Conservation (phyloP, 345 rosid genomes). For the Salix koriyanagi region DNA sequence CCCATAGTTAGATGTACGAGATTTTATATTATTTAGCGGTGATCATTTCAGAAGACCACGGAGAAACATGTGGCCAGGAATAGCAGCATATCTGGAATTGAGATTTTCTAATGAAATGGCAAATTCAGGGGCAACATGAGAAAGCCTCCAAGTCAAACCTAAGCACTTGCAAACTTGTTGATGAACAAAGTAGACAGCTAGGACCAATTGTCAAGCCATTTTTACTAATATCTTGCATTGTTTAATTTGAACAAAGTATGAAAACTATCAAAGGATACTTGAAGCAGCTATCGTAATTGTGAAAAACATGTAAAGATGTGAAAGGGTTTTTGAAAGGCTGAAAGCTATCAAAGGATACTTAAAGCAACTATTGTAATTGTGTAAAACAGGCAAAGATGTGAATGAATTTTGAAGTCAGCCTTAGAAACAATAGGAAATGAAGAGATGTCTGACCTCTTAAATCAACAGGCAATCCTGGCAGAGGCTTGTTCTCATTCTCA, state of each 20-base stretch:
- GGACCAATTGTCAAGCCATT: neutral
- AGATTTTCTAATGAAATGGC: neutral
- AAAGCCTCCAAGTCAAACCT: neutral
- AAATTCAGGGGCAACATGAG: neutral
- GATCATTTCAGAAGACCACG: neutral
- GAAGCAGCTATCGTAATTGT: neutral
- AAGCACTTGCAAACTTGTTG: neutral
- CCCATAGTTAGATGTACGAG: neutral
- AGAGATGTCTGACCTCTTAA: constrained; percentile 36
- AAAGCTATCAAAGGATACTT: neutral
- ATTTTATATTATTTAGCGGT: neutral
- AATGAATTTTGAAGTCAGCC: too few species aligned
- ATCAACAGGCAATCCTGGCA: constrained; percentile 53
- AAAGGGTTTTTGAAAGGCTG: too few species aligned
- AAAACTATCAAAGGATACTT: neutral
- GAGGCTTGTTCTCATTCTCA: constrained; percentile 28
- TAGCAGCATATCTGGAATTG: neutral
- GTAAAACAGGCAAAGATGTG: neutral
- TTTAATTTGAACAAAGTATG: neutral
- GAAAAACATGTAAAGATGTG: neutral
- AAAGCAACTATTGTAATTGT: neutral
- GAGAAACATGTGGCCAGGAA: neutral
- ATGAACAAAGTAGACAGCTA: neutral
- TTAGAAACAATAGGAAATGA: too few species aligned
- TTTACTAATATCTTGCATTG: neutral